Evolutionary conservation across 1,284 basidiomycete genomes (phyloP), one percentile per base, ranked within the genome.

Genomic region (Porogramme epimiltina): DNA sequence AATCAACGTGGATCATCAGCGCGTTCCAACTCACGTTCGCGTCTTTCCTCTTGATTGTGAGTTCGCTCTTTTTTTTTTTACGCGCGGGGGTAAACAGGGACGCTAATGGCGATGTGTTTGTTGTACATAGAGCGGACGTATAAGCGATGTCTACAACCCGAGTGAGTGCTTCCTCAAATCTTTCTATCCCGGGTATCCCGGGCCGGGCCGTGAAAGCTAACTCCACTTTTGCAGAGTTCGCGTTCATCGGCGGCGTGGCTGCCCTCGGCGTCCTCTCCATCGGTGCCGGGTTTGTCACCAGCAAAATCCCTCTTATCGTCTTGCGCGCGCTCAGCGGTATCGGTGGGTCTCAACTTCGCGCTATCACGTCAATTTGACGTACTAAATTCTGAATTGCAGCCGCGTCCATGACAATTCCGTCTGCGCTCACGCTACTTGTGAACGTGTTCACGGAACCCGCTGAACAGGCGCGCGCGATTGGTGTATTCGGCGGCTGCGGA

Each of bases 321-420:
- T 60, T 79, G 1, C 70, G 77, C 49, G 74, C 75, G 2, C 41
- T 79, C 31, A 69, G 66, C 53, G 77, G 77, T 22, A 70, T 77
- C 8, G 40, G 48, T 73, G 6, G 41, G 54, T 50, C 28, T n/a
- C 34, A n/a, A 13, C 9, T 37, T 18, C 34, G 8, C 34, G 13
- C 5, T 9, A 16, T 18, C 16, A 6, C 9, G 10, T 16, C 34
- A 13, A n/a, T 9, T 16, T 37, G 10, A 13, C 34, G 34, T 9
- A 6, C 9, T 5, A 13, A 37, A 13, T 10, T n/a, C 5, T 37
- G n/a, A 13, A 37, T n/a, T 9, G 16, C 16, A 6, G 76, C 70
- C 6, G 73, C 71, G 18, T 68, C 75, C 3, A 65, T 78, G 66
- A 73, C 74, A 4, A 77, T 80, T 47, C 78, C 79, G 0, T 79